Evolutionary conservation across 2,329 filamentous ascomycete genomes (phyloP).

Genomic region (Alternaria infectoria): DNA sequence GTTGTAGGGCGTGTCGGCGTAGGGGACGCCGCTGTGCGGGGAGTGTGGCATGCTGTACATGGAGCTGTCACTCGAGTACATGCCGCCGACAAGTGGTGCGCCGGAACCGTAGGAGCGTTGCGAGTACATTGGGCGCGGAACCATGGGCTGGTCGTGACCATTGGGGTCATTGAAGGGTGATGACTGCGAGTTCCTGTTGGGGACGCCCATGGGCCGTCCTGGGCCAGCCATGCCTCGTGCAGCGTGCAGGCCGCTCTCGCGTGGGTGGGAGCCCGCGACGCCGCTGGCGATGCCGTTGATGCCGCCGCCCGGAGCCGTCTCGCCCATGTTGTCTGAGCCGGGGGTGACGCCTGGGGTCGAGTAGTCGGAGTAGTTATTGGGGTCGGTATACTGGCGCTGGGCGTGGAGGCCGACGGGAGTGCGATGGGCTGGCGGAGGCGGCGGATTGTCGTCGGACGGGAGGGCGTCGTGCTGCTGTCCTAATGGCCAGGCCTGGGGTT

Average conservation of each 20-base stretch:
- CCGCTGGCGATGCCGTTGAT: conserved; percentile 69
- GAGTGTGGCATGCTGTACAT: conserved; percentile 56
- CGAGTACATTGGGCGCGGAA: conserved; percentile 31
- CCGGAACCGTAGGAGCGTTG: conserved; percentile 27
- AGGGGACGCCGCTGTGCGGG: conserved; percentile 48
- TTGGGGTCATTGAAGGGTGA: conserved; percentile 37
- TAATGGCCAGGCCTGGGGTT: conserved; percentile 28
- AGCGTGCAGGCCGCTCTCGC: conserved; percentile 70
- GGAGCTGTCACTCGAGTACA: conserved; percentile 51
- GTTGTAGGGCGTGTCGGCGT: conserved; percentile 71
- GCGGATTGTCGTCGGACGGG: conserved; percentile 33
- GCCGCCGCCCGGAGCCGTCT: conserved; percentile 65
- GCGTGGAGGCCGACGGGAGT: conserved; percentile 36
- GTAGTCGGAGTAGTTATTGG: conserved; percentile 44
- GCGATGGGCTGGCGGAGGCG: conserved; percentile 44
- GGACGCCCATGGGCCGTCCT: conserved; percentile 28
- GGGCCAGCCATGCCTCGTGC: conserved; percentile 53
- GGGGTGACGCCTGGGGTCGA: conserved; percentile 55
- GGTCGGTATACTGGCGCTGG: conserved; percentile 32
- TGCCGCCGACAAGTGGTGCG: conserved; percentile 37
- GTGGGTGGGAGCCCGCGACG: conserved; percentile 65
- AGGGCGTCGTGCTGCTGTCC: conserved; percentile 29
- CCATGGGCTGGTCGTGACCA: conserved; percentile 28
- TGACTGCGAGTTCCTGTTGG: conserved; percentile 27
- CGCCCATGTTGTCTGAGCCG: conserved; percentile 71